Percentiles rank a stretch among this genome's conserved stretches.
These are phyloP conservation scores for Discostella pseudostelligera DNA, from an alignment of 108 stramenopile species.

Conservation along the genomic window DNA sequence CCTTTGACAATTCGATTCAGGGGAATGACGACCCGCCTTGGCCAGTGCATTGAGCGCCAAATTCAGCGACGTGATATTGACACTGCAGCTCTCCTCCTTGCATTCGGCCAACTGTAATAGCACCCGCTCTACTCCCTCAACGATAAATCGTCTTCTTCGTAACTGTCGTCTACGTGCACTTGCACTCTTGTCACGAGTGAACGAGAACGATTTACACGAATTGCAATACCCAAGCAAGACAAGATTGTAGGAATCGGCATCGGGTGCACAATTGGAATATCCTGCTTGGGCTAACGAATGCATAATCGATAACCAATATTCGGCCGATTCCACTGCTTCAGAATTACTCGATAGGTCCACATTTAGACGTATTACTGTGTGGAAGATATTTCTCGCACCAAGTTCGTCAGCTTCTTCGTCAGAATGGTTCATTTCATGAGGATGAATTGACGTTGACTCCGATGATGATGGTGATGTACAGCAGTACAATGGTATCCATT, in stretches of 20 bases:
- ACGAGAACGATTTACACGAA: slow-evolving; percentile 13
- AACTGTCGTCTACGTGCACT: neutral
- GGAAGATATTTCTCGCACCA: slow-evolving; percentile 34
- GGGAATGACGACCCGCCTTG: slow-evolving; percentile 21
- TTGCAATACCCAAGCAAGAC: slow-evolving; percentile 34
- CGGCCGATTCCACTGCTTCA: slow-evolving; percentile 20
- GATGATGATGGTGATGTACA: neutral
- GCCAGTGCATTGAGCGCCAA: slow-evolving; percentile 31
- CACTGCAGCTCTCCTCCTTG: neutral
- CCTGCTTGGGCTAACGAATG: slow-evolving; percentile 18
- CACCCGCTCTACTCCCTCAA: slow-evolving; percentile 26
- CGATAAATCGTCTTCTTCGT: slow-evolving; percentile 10
- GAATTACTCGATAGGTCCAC: slow-evolving; percentile 7
- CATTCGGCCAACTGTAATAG: slow-evolving; percentile 16
- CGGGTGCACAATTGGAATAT: slow-evolving; percentile 17
- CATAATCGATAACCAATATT: slow-evolving; percentile 39
- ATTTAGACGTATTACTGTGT: slow-evolving; percentile 41
- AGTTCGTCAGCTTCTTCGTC: neutral
- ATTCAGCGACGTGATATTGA: slow-evolving; percentile 39
- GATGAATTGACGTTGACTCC: neutral
- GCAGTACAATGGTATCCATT: slow-evolving; percentile 40
- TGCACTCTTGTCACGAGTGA: neutral
- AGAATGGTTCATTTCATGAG: neutral
- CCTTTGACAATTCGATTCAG: slow-evolving; percentile 12
- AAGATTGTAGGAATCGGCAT: slow-evolving; percentile 37